A percentile compares a stretch with the other conserved stretches of the same genome.
Conservation (phyloP, 192 early-diverging fungal genomes). For the Coemansia sp. region DNA sequence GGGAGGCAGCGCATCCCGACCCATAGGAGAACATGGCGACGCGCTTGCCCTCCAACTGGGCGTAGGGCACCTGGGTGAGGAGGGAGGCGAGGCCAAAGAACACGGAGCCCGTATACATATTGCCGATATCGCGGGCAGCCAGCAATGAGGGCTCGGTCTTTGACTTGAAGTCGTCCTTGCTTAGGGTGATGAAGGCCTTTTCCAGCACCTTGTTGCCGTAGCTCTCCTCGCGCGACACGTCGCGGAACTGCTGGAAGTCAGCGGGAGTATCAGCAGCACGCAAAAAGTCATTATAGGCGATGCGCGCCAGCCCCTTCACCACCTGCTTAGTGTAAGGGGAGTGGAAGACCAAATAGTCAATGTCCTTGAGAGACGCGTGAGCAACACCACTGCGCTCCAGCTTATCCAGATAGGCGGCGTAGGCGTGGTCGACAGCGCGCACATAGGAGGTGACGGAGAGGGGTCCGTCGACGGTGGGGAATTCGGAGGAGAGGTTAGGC, state of each 20-base stretch:
- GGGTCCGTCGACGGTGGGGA: conserved; percentile 96
- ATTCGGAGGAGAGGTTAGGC: conserved; percentile 96
- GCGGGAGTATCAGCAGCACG: conserved; percentile 63
- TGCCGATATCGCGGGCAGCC: conserved; percentile 89
- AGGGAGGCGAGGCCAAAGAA: conserved; percentile 79
- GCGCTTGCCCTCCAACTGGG: conserved; percentile 78
- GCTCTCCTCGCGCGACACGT: conserved; percentile 66
- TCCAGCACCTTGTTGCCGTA: conserved; percentile 88
- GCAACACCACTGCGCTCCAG: conserved; percentile 43
- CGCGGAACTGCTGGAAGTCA: conserved; percentile 59
- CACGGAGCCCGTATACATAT: conserved; percentile 85
- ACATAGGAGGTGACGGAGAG: conserved; percentile 92
- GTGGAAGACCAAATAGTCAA: conserved; percentile 92
- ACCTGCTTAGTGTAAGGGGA: conserved; percentile 98
- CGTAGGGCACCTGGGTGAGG: conserved; percentile 69
- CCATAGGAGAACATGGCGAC: conserved; percentile 94
- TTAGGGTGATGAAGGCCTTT: conserved; percentile 82
- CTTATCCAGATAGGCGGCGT: conserved; percentile 80
- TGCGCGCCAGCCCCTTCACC: conserved; percentile 89
- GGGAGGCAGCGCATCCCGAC: conserved; percentile 91
- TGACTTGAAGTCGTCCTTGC: conserved; percentile 69
- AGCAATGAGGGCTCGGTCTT: conserved; percentile 80
- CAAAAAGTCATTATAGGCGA: conserved; percentile 91
- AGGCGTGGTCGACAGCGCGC: conserved; percentile 86
- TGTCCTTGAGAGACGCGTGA: conserved; percentile 49